These are phyloP conservation scores for Debaryomyces udenii DNA, from an alignment of 1,139 yeast species.

Conservation along the genomic window DNA sequence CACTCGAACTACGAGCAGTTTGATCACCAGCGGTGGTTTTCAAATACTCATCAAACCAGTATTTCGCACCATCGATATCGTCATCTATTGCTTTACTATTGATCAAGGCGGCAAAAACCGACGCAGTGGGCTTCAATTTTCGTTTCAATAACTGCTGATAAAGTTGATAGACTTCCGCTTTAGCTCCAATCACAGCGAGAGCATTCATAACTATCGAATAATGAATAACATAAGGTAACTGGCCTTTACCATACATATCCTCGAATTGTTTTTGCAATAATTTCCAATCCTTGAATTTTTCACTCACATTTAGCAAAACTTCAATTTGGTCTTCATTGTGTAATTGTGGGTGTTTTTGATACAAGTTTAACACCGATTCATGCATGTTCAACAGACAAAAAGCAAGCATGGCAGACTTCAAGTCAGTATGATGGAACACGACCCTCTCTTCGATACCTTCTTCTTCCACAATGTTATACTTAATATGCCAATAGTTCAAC, in stretches of 20 bases:
- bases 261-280: constrained; percentile 66
- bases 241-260: constrained; percentile 57
- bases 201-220: constrained; percentile 69
- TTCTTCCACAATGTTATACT: constrained; percentile 16
- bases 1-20: constrained; percentile 34
- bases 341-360: constrained; percentile 26
- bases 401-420: constrained; percentile 35
- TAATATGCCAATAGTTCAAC: constrained; percentile 30
- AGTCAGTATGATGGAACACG: constrained; percentile 24
- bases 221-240: constrained; percentile 58
- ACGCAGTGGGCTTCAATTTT: constrained; percentile 50
- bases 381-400: constrained; percentile 26
- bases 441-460: constrained; percentile 2
- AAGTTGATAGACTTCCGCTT: constrained; percentile 54
- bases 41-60: constrained; percentile 24
- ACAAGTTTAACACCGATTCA: constrained; percentile 29
- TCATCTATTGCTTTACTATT: constrained; percentile 47
- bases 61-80: constrained; percentile 44
- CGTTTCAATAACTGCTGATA: constrained; percentile 51
- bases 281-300: constrained; percentile 58
- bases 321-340: constrained; percentile 47
- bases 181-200: constrained; percentile 59
- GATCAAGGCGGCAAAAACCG: constrained; percentile 53
- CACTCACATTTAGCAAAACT: constrained; percentile 50
- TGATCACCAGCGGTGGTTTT: constrained; percentile 15